Base-by-base conservation (phyloP, 1,139 yeast genomes). In the Yamadazyma sp. region DNA sequence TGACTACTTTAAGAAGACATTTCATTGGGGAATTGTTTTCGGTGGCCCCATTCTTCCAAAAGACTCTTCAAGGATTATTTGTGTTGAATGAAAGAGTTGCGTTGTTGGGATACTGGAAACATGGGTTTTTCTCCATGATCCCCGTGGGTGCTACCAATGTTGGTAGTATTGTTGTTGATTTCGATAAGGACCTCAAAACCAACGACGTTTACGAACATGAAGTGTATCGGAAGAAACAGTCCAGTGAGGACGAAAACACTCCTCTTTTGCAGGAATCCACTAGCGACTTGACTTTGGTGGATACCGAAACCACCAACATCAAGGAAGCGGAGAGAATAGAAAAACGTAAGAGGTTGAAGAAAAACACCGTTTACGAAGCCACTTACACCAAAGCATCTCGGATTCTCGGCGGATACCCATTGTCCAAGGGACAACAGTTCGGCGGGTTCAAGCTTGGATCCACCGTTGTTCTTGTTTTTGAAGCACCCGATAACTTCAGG, bases 141-240 rank as follows among this genome's bases (percentile, higher is more conserved):
- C 97, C 98, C 0, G 98, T 94, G 9, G 99, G 99, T 18, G 99
- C 99, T 21, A 94, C 98, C 6, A 94, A 94, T 61, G 99, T 94
- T 28, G 99, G 99, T 14, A 85, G 95, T 53, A 92, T 94, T 49
- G 81, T 86, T 42, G 78, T 94, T 47, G 88, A 90, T 57, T 94
- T 94, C 54, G 99, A 94, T 64, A 84, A 86, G 62, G 92, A 88
- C 55, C 75, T 94, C 54, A 78, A 83, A 40, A 94, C 98, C 4
- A 94, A 94, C 59, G 82, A 80, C 36, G 67, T 73, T 26, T 82
- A 78, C 51, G 86, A 82, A 57, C 76, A 75, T 46, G 76, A 68
- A 44, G 62, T 68, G 20, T 75, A 74, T 47, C 61, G 55, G 56
- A 45, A 35, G 15, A 29, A 31, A 25, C 15, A 32, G 14, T 31